Base-by-base conservation (phyloP, 2,329 filamentous ascomycete species). In the Diplocarpon mali region DNA sequence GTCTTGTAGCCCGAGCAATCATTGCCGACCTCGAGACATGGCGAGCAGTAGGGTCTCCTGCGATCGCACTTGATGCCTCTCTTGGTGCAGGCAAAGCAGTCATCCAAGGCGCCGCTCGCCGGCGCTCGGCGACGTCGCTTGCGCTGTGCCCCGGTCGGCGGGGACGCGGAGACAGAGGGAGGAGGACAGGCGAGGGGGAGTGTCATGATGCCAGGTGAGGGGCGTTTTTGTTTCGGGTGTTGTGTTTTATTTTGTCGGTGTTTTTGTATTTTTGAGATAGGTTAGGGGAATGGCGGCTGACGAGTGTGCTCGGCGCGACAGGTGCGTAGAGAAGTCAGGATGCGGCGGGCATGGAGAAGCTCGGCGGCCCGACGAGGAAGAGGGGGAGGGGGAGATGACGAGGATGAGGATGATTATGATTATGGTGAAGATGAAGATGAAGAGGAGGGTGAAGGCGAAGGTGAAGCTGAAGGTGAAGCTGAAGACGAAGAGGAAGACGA, bases 1-100 rank as follows among this genome's bases (percentile, higher is more conserved):
- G 90, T 96, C 69, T 93, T 93, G 72, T 96, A 96, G 48, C 90
- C 90, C 24, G 86, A 88, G 68, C 90, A 96, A 61, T 94, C 88
- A 63, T 87, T 88, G 53, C 88, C 89, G 53, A 87, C 75, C 57
- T 95, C 86, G 51, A 96, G 76, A 65, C 90, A 98, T 66, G 88
- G 89, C 36, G 88, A 88, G 68, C 92, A 96, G 67, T 95, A 96
- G 8, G 90, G 90, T 58, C 90, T 77, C 61, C 87, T 80, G 57
- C 90, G 80, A 67, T 96, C 90, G 69, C 90, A 98, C 65, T 86
- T 85, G 52, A 83, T 73, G 57, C 80, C 81, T 61, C 84, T 78
- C 68, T 88, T 92, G 55, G 81, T 76, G 69, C 90, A 98, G 35
- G 88, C 80, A 64, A 95, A 95, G 74, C 90, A 98, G 66, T 96